These are phyloP conservation scores for Zizania latifolia DNA, from an alignment of 176 grass and related monocot genomes.

Conservation along the genomic window DNA sequence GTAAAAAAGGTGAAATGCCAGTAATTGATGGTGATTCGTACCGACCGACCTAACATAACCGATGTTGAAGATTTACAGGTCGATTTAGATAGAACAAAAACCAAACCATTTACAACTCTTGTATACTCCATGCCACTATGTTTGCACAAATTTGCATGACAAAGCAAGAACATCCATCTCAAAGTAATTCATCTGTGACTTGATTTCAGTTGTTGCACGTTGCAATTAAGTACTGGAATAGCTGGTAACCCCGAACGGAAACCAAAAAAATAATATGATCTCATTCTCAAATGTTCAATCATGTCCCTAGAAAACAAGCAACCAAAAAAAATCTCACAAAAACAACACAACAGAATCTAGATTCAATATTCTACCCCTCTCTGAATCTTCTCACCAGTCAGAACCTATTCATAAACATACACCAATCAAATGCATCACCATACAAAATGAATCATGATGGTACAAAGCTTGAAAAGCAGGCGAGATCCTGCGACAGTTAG, in stretches of 20 bases:
- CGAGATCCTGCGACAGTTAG: conserved; percentile 41
- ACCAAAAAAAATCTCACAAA: conserved; percentile 9
- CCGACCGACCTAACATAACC: too few relatives aligned
- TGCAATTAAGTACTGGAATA: neutral
- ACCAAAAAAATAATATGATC: conserved; percentile 14
- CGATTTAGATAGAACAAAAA: too few relatives aligned
- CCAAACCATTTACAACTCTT: neutral
- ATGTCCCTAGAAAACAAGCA: conserved; percentile 10
- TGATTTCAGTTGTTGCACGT: too few relatives aligned
- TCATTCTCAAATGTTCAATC: conserved; percentile 29
- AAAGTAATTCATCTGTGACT: neutral
- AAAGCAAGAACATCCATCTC: neutral
- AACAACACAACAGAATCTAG: conserved; percentile 26
- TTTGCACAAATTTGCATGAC: neutral
- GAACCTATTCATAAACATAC: conserved; percentile 39
- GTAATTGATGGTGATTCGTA: too few relatives aligned
- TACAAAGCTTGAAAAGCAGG: conserved; percentile 34
- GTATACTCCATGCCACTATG: neutral
- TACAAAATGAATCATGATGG: neutral
- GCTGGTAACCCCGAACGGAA: neutral
- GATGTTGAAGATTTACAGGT: too few relatives aligned
- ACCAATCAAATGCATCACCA: conserved; percentile 11
- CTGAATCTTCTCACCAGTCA: conserved; percentile 32
- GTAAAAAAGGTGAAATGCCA: too few relatives aligned
- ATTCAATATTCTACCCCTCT: conserved; percentile 16